These are phyloP conservation scores for Aspergillus oerlinghausenensis DNA, from an alignment of 2,329 filamentous ascomycete species.

Conservation along the genomic window DNA sequence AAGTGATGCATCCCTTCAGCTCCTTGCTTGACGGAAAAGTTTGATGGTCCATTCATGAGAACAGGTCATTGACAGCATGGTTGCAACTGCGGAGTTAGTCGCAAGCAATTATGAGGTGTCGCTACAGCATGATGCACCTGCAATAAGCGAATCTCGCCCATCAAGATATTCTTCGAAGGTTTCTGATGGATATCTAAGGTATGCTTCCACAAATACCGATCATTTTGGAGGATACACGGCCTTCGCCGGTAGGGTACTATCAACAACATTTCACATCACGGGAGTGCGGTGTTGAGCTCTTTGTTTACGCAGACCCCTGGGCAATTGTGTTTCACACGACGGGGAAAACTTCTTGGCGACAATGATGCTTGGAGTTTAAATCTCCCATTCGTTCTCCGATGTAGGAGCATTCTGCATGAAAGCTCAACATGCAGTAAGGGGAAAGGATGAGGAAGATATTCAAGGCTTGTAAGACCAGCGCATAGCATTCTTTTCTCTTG, in stretches of 20 bases:
- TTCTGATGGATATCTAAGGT: not conserved
- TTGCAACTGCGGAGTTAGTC: not conserved
- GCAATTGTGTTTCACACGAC: constrained; percentile 6
- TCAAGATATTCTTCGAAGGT: not conserved
- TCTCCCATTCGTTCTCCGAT: constrained; percentile 2
- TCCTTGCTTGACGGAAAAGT: not conserved
- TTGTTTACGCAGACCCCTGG: constrained; percentile 1
- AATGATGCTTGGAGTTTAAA: constrained; percentile 1
- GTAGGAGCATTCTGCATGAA: not conserved
- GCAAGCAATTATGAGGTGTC: not conserved
- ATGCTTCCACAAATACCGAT: too few relatives aligned
- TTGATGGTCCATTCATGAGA: not conserved
- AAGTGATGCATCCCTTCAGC: not conserved
- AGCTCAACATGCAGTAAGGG: not conserved
- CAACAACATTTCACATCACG: not conserved
- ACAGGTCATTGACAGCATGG: not conserved
- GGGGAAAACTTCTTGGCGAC: constrained; percentile 3
- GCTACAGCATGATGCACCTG: not conserved
- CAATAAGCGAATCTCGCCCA: not conserved
- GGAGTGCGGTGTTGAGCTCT: not conserved
- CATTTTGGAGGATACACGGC: too few relatives aligned
- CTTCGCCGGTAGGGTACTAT: not conserved
- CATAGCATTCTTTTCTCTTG: not conserved
- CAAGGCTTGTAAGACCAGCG: not conserved
- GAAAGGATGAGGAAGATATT: not conserved